Percentiles rank a stretch among this genome's conserved stretches.
phyloP scores from a whole-genome alignment of 176 grass and related monocot genomes.

The maize (Zea mays) region DNA sequence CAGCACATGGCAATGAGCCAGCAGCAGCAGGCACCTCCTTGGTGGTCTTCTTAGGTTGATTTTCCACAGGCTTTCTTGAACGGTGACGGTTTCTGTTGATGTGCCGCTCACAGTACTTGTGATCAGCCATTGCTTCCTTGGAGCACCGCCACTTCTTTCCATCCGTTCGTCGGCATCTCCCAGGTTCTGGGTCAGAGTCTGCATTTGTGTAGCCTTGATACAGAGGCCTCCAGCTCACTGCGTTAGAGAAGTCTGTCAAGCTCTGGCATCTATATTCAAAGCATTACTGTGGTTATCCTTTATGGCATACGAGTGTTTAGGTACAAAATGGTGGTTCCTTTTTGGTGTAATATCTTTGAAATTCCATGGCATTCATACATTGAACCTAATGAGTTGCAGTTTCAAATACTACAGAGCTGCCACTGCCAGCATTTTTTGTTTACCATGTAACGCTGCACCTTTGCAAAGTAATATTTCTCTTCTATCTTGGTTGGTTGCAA shows the following conservation, averaged over 20 bases:
- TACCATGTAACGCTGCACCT: neutral
- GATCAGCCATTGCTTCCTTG: slow-evolving; percentile 80
- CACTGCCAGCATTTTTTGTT: neutral
- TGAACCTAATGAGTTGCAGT: neutral
- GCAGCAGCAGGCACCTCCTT: slow-evolving; percentile 39
- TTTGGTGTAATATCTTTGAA: neutral
- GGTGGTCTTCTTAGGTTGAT: slow-evolving; percentile 48
- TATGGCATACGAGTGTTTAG: neutral
- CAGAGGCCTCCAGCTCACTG: slow-evolving; percentile 74
- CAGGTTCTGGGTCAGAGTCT: slow-evolving; percentile 76
- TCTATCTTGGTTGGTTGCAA: neutral
- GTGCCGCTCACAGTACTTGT: slow-evolving; percentile 99
- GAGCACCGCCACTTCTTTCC: slow-evolving; percentile 99
- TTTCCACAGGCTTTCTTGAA: slow-evolving; percentile 99
- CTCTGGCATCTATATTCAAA: neutral
- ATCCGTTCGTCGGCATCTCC: slow-evolving; percentile 93
- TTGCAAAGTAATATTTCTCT: neutral
- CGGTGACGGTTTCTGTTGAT: slow-evolving; percentile 96
- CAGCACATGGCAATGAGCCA: slow-evolving; percentile 28
- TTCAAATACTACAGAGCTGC: neutral
- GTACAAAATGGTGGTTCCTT: neutral
- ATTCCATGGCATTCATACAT: neutral
- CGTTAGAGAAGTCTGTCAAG: slow-evolving; percentile 29
- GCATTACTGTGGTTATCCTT: neutral
- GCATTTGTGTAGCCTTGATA: slow-evolving; percentile 61